Evolutionary conservation across 768 basidiomycete genomes (phyloP), one percentile per base, ranked within the genome.

Genomic region (Cystofilobasidium macerans): DNA sequence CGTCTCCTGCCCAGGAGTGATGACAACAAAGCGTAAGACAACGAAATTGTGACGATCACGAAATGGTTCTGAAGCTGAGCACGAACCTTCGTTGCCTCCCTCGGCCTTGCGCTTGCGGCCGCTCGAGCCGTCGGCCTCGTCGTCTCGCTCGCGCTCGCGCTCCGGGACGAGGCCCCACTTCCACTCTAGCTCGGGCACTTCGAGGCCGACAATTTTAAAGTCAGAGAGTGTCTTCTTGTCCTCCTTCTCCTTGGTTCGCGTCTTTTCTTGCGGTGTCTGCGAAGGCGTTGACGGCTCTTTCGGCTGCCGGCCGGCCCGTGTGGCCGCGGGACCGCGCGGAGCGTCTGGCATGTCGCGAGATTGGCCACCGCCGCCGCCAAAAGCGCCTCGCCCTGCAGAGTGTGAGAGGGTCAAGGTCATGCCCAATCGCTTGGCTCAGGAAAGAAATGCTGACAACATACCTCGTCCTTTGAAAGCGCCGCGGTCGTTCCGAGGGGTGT

Each of bases 201-300:
- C 85, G 71, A 97, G 80, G 32, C 88, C 92, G 73, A 93, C 81
- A 75, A 99, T 91, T 78, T 94, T 89, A 83, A 99, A 99, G 78
- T 98, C 94, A 42, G 92, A 97, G 71, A 99, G 84, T 35, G 93
- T 95, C 72, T 89, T 84, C 73, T 86, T 83, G 76, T 64, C 62
- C 20, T 74, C 75, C 35, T 75, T 73, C 33, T 69, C 64, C 40
- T 67, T 43, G 70, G 71, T 45, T 47, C 42, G 32, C 58, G 61
- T 40, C 65, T 67, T 45, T 53, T 57, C 54, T 18, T n/a, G 45
- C 12, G 42, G 59, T 6, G 1, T 40, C 42, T 9, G 33, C 22
- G 20, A 61, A 20, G 12, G 18, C 28, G 1, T 18, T 24, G 0
- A 43, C 32, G 38, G 60, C 63, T 64, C 68, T 67, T 58, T 47